These are phyloP conservation scores for Solanum pinnatisectum DNA, from an alignment of 257 asterid genomes.

Conservation along the genomic window DNA sequence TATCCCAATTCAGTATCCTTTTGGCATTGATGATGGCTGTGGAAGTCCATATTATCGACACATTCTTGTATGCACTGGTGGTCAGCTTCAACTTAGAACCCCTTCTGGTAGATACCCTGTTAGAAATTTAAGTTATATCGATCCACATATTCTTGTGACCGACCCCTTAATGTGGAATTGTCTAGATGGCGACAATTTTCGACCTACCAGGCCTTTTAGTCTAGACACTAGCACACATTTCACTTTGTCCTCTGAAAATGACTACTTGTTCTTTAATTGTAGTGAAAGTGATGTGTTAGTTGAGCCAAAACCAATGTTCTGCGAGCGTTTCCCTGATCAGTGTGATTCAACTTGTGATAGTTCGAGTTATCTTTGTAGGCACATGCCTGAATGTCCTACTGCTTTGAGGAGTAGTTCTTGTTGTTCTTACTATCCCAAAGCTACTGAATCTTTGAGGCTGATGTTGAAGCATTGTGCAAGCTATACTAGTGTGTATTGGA, in stretches of 20 bases:
- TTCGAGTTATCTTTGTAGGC: slow-evolving; percentile 70
- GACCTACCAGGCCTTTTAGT: slow-evolving; percentile 72
- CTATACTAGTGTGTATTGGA: slow-evolving; percentile 75
- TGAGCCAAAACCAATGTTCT: slow-evolving; percentile 64
- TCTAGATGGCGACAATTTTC: slow-evolving; percentile 43
- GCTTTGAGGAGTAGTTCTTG: slow-evolving; percentile 45
- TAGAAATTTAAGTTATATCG: slow-evolving; percentile 53
- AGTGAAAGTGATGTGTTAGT: slow-evolving; percentile 57
- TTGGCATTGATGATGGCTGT: slow-evolving; percentile 87
- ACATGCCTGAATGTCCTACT: slow-evolving; percentile 52
- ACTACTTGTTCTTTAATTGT: slow-evolving; percentile 86
- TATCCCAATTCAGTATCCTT: slow-evolving; percentile 68
- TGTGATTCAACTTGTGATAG: slow-evolving; percentile 92
- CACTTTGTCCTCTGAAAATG: slow-evolving; percentile 56
- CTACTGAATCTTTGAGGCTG: slow-evolving; percentile 73
- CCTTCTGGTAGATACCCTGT: slow-evolving; percentile 76
- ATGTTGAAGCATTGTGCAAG: slow-evolving; percentile 68
- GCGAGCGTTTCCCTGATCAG: slow-evolving; percentile 78
- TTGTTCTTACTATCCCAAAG: slow-evolving; percentile 82
- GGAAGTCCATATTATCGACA: slow-evolving; percentile 74
- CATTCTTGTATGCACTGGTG: slow-evolving; percentile 54
- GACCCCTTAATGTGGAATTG: slow-evolving; percentile 88
- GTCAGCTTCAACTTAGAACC: slow-evolving; percentile 50
- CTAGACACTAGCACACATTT: slow-evolving; percentile 77
- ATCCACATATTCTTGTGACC: slow-evolving; percentile 61